Conservation (phyloP, 2,329 filamentous ascomycete genomes). For the Byssochlamys sp. region DNA sequence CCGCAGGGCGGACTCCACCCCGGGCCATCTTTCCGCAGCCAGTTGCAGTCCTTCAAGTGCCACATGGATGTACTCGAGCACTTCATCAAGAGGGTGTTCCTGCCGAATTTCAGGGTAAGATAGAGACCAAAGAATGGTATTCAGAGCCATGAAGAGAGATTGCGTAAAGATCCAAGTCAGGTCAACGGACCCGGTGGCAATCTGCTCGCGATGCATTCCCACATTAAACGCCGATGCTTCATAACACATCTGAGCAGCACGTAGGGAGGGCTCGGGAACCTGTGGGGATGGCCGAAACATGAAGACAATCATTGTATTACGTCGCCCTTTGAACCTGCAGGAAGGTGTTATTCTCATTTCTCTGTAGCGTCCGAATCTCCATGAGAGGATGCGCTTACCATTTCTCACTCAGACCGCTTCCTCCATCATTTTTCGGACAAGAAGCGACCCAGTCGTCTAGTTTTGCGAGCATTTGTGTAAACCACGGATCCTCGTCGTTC, state of each 20-base stretch:
- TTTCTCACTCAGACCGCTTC: constrained; percentile 62
- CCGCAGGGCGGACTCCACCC: constrained; percentile 71
- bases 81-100: constrained; percentile 61
- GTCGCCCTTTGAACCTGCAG: constrained; percentile 54
- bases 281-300: constrained; percentile 87
- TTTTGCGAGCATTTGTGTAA: constrained; percentile 65
- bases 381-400: constrained; percentile 52
- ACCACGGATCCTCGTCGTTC: constrained; percentile 79
- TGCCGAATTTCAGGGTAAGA: constrained; percentile 77
- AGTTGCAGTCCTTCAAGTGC: constrained; percentile 70
- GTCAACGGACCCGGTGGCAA: constrained; percentile 65
- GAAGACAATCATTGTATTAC: constrained; percentile 80
- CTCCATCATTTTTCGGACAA: constrained; percentile 61
- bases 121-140: constrained; percentile 82
- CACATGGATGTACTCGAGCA: constrained; percentile 63
- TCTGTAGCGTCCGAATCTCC: neutral
- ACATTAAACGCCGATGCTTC: constrained; percentile 76
- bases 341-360: constrained; percentile 1
- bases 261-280: constrained; percentile 69
- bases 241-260: constrained; percentile 73
- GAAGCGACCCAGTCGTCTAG: constrained; percentile 69
- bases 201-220: constrained; percentile 67
- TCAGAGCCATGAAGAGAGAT: constrained; percentile 81
- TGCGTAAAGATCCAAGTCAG: constrained; percentile 91
- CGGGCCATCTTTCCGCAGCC: constrained; percentile 83